Evolutionary conservation across 1,284 basidiomycete species (phyloP).

Genomic region (Gomphus sp.): DNA sequence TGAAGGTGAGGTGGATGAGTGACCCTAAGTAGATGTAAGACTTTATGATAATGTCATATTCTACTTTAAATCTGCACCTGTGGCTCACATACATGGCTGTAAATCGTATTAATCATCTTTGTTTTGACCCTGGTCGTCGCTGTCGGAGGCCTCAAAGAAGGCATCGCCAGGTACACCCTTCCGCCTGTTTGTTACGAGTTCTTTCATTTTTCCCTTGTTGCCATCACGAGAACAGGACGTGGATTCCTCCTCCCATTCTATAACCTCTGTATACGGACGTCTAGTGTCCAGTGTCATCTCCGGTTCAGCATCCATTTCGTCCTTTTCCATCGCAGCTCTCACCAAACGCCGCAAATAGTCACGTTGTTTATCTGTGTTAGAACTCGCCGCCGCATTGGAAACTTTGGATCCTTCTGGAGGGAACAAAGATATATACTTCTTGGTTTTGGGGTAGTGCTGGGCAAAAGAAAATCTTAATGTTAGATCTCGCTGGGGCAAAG

Average conservation of each 20-base stretch:
- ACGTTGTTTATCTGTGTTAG: conserved; percentile 38
- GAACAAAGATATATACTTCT: conserved; percentile 83
- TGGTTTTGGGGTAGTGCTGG: conserved; percentile 71
- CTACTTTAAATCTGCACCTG: neutral
- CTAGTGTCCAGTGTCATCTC: conserved; percentile 34
- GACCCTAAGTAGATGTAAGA: neutral
- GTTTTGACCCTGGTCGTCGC: conserved; percentile 15
- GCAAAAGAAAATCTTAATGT: conserved; percentile 6
- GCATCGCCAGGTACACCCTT: conserved; percentile 28
- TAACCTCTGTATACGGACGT: conserved; percentile 3
- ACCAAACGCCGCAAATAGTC: conserved; percentile 57
- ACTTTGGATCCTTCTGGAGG: conserved; percentile 50
- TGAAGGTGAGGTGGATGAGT: conserved; percentile 52
- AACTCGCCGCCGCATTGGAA: conserved; percentile 21
- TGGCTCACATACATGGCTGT: neutral
- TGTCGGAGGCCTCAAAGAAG: conserved; percentile 36
- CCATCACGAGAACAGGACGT: conserved; percentile 9
- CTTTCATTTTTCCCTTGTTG: conserved; percentile 6
- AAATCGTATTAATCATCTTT: neutral
- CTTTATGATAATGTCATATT: neutral
- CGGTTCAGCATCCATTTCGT: conserved; percentile 52
- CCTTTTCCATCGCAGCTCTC: conserved; percentile 50
- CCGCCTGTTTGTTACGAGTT: conserved; percentile 9
- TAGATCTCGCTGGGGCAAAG: neutral
- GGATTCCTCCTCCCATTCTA: conserved; percentile 15